A percentile compares a stretch with the other conserved stretches of the same genome.
Evolutionary conservation across 2,329 filamentous ascomycete genomes (phyloP).

Genomic region (Talaromyces pinophilus): DNA sequence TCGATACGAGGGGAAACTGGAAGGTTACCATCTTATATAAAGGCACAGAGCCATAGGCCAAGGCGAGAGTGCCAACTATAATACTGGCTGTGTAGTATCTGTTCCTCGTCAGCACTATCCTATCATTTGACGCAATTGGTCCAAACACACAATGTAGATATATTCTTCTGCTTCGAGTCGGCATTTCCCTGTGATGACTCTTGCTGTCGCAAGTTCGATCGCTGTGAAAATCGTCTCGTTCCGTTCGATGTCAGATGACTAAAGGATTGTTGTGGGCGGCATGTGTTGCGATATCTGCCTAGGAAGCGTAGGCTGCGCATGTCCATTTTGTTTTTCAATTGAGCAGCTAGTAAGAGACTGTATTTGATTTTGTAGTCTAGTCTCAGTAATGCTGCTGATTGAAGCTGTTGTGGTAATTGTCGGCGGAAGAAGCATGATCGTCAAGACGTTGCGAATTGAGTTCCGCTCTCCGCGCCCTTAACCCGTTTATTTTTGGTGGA

Average conservation of each 20-base stretch:
- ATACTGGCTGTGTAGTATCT: slow-evolving; percentile 66
- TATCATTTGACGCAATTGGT: slow-evolving; percentile 8
- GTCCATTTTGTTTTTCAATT: background rate
- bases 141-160: slow-evolving; percentile 54
- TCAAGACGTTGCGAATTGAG: slow-evolving; percentile 7
- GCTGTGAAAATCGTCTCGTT: slow-evolving; percentile 38
- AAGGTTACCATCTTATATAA: slow-evolving; percentile 64
- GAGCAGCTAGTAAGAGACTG: background rate
- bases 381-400: background rate
- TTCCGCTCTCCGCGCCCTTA: slow-evolving; percentile 5
- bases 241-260: slow-evolving; percentile 26
- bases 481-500: slow-evolving; percentile 3
- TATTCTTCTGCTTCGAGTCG: slow-evolving; percentile 51
- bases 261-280: slow-evolving; percentile 16
- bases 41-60: slow-evolving; percentile 67
- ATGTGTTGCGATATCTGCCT: slow-evolving; percentile 7
- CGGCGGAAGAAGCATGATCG: background rate
- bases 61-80: slow-evolving; percentile 62
- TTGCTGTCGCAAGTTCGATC: slow-evolving; percentile 32
- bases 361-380: background rate
- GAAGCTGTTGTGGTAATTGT: background rate
- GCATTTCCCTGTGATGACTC: slow-evolving; percentile 38
- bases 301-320: slow-evolving; percentile 14
- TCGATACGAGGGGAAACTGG: background rate
- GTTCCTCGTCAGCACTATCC: slow-evolving; percentile 20